Evolutionary conservation across 1,284 basidiomycete species (phyloP), one percentile per base, ranked within the genome.

Genomic region (Ceratobasidium sp.): DNA sequence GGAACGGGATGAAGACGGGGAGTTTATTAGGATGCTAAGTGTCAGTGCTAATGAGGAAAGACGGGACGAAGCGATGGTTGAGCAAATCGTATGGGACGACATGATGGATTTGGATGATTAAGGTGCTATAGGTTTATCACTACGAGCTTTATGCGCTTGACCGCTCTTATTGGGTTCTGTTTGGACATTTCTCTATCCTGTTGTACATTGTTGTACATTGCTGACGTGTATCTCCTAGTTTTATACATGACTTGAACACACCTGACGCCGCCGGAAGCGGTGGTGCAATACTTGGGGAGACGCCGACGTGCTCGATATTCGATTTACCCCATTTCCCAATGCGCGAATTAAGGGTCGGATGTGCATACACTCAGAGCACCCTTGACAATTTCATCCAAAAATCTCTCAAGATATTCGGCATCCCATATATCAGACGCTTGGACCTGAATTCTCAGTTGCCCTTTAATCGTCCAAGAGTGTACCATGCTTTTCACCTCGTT

Each of bases 71-170:
- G 46, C 23, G 26, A 23, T 18, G 20, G 72, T 64, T 12, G 72
- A 75, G 28, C 72, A 75, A 33, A 75, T 75, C 42, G 60, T 75
- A 15, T 75, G 72, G 72, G 72, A 75, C 26, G 72, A 75, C 39
- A 71, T 71, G 60, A 73, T 73, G 71, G 72, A 75, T 51, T 53
- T 75, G 72, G 72, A 75, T 55, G 72, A 64, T n/a, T 75, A 75
- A 49, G 26, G 49, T 2, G 18, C 42, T 67, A 3, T 23, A 56
- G n/a, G n/a, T 7, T 26, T 56, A 26, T 51, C 18, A 1, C 6
- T 20, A 5, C 18, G 18, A 20, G 49, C n/a, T 18, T 51, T 51
- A 51, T 18, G 49, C 18, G 49, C 49, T 18, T 13, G 15, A 18
- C 49, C 15, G 15, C 49, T 18, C n/a, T 23, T 56, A 23, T 23